Conservation (phyloP, 148 eudicot species). For the Fallopia convolvulus region DNA sequence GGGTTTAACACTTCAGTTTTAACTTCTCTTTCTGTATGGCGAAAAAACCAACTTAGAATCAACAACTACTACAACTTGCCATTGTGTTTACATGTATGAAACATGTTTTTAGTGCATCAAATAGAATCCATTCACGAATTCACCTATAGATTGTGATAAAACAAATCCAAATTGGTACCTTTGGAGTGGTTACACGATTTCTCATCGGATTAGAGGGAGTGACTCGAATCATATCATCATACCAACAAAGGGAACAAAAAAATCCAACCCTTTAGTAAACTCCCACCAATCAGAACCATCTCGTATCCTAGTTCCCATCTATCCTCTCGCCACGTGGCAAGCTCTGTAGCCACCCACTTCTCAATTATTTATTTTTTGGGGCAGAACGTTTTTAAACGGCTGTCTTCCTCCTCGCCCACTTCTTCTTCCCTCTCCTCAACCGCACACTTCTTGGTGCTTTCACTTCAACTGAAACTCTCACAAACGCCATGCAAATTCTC, state of each 20-base stretch:
- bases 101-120: no score
- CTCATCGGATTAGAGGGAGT: neutral
- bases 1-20: no score
- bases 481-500: conserved; percentile 5
- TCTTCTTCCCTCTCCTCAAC: conserved; percentile 6
- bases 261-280: neutral
- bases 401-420: neutral
- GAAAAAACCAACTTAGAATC: no score
- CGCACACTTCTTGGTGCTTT: neutral
- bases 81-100: no score
- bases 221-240: neutral
- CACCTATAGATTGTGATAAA: no score
- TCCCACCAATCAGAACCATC: conserved; percentile 1
- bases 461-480: neutral
- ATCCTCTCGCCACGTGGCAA: neutral
- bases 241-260: neutral
- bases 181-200: neutral
- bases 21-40: no score
- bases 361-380: neutral
- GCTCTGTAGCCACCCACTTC: neutral
- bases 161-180: no score
- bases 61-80: no score
- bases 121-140: no score
- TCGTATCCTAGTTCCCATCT: neutral
- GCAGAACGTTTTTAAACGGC: neutral